Evolutionary conservation across 2,329 filamentous ascomycete genomes (phyloP), one percentile per base, ranked within the genome.

Genomic region (Arthroderma sp.): DNA sequence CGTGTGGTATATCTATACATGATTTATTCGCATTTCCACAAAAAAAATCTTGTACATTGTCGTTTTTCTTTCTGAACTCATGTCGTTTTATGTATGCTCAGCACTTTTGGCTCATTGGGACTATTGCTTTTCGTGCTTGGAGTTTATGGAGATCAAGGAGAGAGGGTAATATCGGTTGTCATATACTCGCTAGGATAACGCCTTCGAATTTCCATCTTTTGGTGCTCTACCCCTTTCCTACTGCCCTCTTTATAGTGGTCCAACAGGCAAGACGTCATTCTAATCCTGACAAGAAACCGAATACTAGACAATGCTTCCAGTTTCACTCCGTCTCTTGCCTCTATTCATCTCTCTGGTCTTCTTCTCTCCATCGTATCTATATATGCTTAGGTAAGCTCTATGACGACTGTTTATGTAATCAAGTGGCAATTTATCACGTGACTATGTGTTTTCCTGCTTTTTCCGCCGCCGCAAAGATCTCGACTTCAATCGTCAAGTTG

Each of bases 141-240:
- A 51, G 47, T 51, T 51, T 51, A 51, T 9, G 47, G 47, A 31
- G n/a, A 33, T 51, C n/a, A 33, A 51, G 21, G 47, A 51, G 15
- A 51, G 47, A 19, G 23, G 15, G 47, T 23, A 51, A 33, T 9
- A 51, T 51, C n/a, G 47, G 5, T 33, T 51, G 25, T 47, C 41
- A 47, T 47, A 47, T 47, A 47, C 41, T 47, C 21, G 19, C 19
- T 28, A 25, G 23, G 25, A 23, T 19, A 9, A n/a, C 2, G 0
- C n/a, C 47, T 33, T 15, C n/a, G 13, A 8, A n/a, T 23, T 31
- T 6, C 21, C 5, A 13, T 31, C 25, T 33, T 51, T 51, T 31
- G 23, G 43, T 49, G 13, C 33, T 23, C n/a, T 17, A 51, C 8
- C 33, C 33, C 4, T 33, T 51, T 33, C 47, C 47, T 19, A 19